Evolutionary conservation across 2,329 filamentous ascomycete species (phyloP).

Genomic region (Colletotrichum cereale): DNA sequence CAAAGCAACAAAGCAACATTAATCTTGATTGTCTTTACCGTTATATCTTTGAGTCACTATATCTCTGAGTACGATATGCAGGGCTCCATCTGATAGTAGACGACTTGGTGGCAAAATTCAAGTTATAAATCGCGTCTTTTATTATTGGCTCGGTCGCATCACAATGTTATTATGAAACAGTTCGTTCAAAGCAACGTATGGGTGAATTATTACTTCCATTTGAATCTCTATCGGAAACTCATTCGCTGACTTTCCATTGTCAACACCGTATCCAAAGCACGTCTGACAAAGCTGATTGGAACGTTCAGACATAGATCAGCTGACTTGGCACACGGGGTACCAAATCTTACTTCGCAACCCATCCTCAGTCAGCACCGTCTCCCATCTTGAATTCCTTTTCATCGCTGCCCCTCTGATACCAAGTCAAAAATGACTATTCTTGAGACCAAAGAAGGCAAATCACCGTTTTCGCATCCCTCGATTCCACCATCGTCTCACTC

Average conservation of each 20-base stretch:
- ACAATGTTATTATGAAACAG: too few relatives aligned
- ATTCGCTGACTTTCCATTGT: not conserved
- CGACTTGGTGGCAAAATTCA: too few relatives aligned
- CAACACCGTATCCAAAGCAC: not conserved
- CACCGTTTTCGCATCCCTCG: slow-evolving; percentile 4
- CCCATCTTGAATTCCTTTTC: not conserved
- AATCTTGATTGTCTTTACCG: too few relatives aligned
- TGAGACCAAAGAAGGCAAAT: slow-evolving; percentile 6
- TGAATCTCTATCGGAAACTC: too few relatives aligned
- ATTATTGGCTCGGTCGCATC: too few relatives aligned
- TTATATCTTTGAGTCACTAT: too few relatives aligned
- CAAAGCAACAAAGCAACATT: too few relatives aligned
- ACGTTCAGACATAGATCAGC: not conserved
- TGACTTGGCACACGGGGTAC: not conserved
- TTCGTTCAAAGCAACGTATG: too few relatives aligned
- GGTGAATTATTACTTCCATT: too few relatives aligned
- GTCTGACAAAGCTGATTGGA: not conserved
- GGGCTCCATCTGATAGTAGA: too few relatives aligned
- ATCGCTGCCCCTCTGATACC: not conserved
- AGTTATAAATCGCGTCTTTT: too few relatives aligned
- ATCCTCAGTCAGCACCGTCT: not conserved
- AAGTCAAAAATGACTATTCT: slow-evolving; percentile 1
- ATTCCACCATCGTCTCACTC: not conserved
- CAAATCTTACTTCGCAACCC: not conserved
- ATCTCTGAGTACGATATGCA: too few relatives aligned